Conservation (phyloP, 495 filamentous ascomycete genomes). For the Podospora pseudoanserina region DNA sequence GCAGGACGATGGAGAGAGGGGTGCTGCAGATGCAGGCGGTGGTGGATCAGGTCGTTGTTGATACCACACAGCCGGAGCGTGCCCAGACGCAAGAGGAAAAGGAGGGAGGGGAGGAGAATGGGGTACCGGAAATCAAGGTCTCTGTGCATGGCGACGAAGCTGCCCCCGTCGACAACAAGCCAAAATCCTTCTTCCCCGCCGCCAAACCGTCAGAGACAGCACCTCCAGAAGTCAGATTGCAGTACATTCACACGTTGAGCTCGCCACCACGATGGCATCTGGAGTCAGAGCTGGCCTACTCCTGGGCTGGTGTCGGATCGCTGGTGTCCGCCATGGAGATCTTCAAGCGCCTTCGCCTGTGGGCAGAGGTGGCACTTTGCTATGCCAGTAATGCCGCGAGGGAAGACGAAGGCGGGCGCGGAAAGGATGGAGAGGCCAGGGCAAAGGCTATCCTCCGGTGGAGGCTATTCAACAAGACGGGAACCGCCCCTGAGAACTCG, state of each 20-base stretch:
- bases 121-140: slow-evolving; percentile 41
- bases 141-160: slow-evolving; percentile 23
- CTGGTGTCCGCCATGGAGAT: slow-evolving; percentile 90
- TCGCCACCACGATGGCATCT: slow-evolving; percentile 90
- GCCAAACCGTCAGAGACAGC: slow-evolving; percentile 74
- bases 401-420: slow-evolving; percentile 58
- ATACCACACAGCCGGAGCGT: slow-evolving; percentile 54
- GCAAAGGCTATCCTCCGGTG: slow-evolving; percentile 69
- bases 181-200: slow-evolving; percentile 78
- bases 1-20: slow-evolving; percentile 80
- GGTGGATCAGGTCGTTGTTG: slow-evolving; percentile 91
- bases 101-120: slow-evolving; percentile 20
- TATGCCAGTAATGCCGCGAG: slow-evolving; percentile 58
- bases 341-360: slow-evolving; percentile 90
- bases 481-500: slow-evolving; percentile 25
- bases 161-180: slow-evolving; percentile 26
- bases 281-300: slow-evolving; percentile 85
- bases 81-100: slow-evolving; percentile 20
- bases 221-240: slow-evolving; percentile 66
- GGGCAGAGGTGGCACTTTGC: slow-evolving; percentile 93
- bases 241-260: slow-evolving; percentile 75
- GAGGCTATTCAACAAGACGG: slow-evolving; percentile 67
- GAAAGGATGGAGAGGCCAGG: slow-evolving; percentile 64
- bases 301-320: slow-evolving; percentile 84
- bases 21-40: slow-evolving; percentile 93